phyloP scores from a whole-genome alignment of 2,329 filamentous ascomycete genomes.

The Dryadomyces quercivorus region DNA sequence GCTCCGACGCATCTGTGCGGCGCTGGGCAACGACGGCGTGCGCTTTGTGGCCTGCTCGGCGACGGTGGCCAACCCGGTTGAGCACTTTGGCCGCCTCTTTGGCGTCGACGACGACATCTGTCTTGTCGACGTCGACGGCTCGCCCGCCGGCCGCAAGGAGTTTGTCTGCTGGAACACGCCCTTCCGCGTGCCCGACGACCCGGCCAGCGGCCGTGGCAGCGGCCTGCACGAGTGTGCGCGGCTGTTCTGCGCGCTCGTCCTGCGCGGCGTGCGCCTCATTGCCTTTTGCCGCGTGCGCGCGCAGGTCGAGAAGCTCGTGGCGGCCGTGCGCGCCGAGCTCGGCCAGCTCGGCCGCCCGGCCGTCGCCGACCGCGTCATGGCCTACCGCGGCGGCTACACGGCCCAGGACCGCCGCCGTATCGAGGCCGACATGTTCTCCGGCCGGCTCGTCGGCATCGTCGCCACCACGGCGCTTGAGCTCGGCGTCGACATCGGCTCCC shows the following conservation, averaged over 20 bases:
- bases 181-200: slow-evolving; percentile 72
- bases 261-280: slow-evolving; percentile 82
- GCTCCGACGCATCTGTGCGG: slow-evolving; percentile 75
- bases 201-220: slow-evolving; percentile 73
- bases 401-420: slow-evolving; percentile 79
- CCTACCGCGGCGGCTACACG: slow-evolving; percentile 90
- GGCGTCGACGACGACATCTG: slow-evolving; percentile 52
- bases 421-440: slow-evolving; percentile 94
- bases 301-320: slow-evolving; percentile 75
- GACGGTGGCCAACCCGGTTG: slow-evolving; percentile 81
- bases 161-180: slow-evolving; percentile 98
- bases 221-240: slow-evolving; percentile 76
- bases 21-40: slow-evolving; percentile 72
- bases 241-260: slow-evolving; percentile 78
- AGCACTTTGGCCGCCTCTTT: slow-evolving; percentile 92
- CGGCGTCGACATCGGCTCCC: slow-evolving; percentile 85
- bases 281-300: slow-evolving; percentile 84
- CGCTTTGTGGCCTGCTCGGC: slow-evolving; percentile 95
- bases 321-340: slow-evolving; percentile 68
- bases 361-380: slow-evolving; percentile 74
- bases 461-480: slow-evolving; percentile 88
- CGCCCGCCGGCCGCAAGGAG: slow-evolving; percentile 83
- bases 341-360: slow-evolving; percentile 60
- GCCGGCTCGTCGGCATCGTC: slow-evolving; percentile 82
- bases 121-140: slow-evolving; percentile 83